A percentile compares a stretch with the other conserved stretches of the same genome.
Conservation (phyloP, 208 protist genomes). For the Vickermania ingenoplastis region DNA sequence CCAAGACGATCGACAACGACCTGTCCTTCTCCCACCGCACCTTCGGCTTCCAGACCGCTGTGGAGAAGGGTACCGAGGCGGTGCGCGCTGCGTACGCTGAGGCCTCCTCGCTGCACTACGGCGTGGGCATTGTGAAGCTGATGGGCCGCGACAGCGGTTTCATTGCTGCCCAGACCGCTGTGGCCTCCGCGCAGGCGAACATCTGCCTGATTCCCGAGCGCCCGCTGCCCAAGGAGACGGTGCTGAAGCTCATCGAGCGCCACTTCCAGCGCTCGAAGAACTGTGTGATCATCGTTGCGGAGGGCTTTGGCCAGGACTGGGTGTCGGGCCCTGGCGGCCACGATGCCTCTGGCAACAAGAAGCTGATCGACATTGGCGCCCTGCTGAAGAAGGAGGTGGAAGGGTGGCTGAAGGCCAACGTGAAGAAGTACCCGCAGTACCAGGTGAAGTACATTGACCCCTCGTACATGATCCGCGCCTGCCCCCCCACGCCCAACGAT, state of each 20-base stretch:
- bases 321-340: constrained; percentile 35
- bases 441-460: constrained; percentile 95
- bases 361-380: constrained; percentile 86
- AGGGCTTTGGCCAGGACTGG: constrained; percentile 91
- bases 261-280: constrained; percentile 64
- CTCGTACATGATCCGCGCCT: constrained; percentile 93
- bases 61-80: constrained; percentile 80
- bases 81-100: constrained; percentile 89
- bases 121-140: constrained; percentile 92
- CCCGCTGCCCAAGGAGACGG: constrained; percentile 68
- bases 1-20: constrained; percentile 96
- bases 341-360: constrained; percentile 91
- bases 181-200: constrained; percentile 86
- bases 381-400: constrained; percentile 83
- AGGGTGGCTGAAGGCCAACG: constrained; percentile 65
- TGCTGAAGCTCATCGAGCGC: constrained; percentile 73
- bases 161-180: constrained; percentile 88
- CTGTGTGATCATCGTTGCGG: constrained; percentile 92
- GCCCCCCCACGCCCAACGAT: constrained; percentile 84
- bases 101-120: constrained; percentile 80
- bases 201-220: constrained; percentile 91
- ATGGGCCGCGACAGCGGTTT: constrained; percentile 94
- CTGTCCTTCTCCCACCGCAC: constrained; percentile 89
- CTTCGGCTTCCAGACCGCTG: constrained; percentile 93
- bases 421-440: constrained; percentile 44